phyloP scores from a whole-genome alignment of 1,139 yeast genomes.

The Debaryomyces sp. region DNA sequence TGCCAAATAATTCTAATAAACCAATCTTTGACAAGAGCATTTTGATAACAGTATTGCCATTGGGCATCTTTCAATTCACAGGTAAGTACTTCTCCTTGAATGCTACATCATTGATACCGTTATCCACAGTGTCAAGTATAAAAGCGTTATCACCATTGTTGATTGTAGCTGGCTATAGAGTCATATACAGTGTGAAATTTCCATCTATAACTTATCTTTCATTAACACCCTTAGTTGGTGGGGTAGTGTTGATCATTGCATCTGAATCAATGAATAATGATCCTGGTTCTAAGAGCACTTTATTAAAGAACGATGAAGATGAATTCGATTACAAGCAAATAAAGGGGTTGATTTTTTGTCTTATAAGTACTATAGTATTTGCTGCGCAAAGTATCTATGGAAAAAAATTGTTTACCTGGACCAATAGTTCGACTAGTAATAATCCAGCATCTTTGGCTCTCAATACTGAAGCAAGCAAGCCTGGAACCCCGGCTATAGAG shows the following conservation, averaged over 20 bases:
- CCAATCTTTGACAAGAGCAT: constrained; percentile 25
- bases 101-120: constrained; percentile 42
- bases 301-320: constrained; percentile 16
- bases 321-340: constrained; percentile 24
- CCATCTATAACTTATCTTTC: constrained; percentile 40
- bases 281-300: constrained; percentile 10
- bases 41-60: constrained; percentile 36
- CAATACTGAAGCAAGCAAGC: constrained; percentile 24
- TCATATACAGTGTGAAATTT: constrained; percentile 34
- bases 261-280: constrained; percentile 27
- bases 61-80: constrained; percentile 41
- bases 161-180: constrained; percentile 38
- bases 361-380: constrained; percentile 36
- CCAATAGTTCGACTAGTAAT: constrained; percentile 16
- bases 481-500: constrained; percentile 16
- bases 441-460: constrained; percentile 34
- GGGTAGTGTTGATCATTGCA: constrained; percentile 38
- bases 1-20: constrained; percentile 24
- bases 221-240: constrained; percentile 38
- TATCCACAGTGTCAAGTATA: constrained; percentile 43
- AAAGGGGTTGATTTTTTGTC: constrained; percentile 34
- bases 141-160: constrained; percentile 44
- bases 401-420: constrained; percentile 44
- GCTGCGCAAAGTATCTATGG: constrained; percentile 47
- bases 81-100: constrained; percentile 41